These are phyloP conservation scores for Xylaria sp. DNA, from an alignment of 2,329 filamentous ascomycete species.

Conservation along the genomic window DNA sequence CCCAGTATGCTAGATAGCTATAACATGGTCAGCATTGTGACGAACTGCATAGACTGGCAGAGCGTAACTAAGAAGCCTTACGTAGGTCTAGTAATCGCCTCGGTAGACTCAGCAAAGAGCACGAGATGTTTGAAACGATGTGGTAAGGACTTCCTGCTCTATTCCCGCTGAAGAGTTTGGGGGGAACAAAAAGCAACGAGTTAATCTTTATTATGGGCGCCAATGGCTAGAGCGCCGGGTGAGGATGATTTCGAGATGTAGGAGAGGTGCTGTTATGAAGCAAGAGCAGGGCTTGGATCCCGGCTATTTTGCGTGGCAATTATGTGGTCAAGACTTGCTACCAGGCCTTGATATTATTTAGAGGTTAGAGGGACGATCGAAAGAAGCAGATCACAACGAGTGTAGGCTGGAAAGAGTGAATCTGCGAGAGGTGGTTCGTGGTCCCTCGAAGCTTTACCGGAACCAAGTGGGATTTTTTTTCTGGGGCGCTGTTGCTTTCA, in stretches of 20 bases:
- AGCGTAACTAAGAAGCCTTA: neutral
- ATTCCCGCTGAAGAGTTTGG: conserved; percentile 11
- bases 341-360: conserved; percentile 1
- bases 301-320: conserved; percentile 12
- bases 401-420: conserved; percentile 8
- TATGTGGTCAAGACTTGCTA: neutral
- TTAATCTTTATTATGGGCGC: conserved; percentile 31
- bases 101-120: conserved; percentile 56
- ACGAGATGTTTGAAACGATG: conserved; percentile 46
- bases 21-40: conserved; percentile 13
- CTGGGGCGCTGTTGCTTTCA: conserved; percentile 7
- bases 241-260: neutral
- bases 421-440: conserved; percentile 1
- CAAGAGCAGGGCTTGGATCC: neutral
- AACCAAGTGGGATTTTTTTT: conserved; percentile 25
- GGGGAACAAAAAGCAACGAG: conserved; percentile 8
- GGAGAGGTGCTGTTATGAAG: conserved; percentile 18
- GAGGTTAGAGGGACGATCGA: conserved; percentile 6
- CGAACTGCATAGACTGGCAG: too few species aligned
- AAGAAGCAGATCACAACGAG: neutral
- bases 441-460: conserved; percentile 24
- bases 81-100: conserved; percentile 45
- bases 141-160: neutral
- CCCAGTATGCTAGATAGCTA: conserved; percentile 5
- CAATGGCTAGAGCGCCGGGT: conserved; percentile 15